Base-by-base conservation (phyloP, 129 eudicot species). In the Centrapalus pauciflorus region DNA sequence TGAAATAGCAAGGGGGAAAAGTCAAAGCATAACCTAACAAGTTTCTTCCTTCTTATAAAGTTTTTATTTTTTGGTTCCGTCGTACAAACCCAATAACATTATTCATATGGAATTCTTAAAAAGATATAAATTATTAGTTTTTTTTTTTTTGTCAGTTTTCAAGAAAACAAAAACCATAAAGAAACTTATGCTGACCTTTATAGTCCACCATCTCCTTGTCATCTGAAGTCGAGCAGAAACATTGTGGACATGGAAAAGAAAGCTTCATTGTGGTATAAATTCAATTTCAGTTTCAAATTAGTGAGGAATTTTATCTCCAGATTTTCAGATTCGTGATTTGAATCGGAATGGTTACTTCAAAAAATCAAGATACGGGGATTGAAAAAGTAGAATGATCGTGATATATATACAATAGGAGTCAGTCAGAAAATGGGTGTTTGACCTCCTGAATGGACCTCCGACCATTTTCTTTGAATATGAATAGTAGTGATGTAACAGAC, bases 171-270 rank as follows among this genome's bases (percentile, higher is more conserved):
- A 69, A 70, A n/a, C 59, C 66, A 64, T 52, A 77, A 21, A 40
- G 55, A 69, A 45, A 29, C 10, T 54, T 16, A 30, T 5, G 58
- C 58, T 67, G 60, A 81, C 85, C 85, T 61, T 62, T 74, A 28
- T 38, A 54, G 35, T 25, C 56, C 30, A 58, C 66, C 73, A 32
- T 32, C 20, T 27, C 40, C 20, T 27, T 55, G 10, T 64, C 73
- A 46, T 77, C 79, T 70, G 81, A 66, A 23, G 74, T 29, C 30
- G 69, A 73, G 74, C 70, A 65, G 48, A 77, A 80, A 77, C 81
- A 80, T 26, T 50, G 55, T n/a, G 48, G 40, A 69, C 66, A 73
- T 11, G 81, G 81, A 19, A 64, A 57, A 49, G 48, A 25, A 34
- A 80, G 10, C 74, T 70, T 84, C 90, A 84, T 83, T 30, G 28